Evolutionary conservation across 495 filamentous ascomycete genomes (phyloP).

Genomic region (Oidiodendron maius): DNA sequence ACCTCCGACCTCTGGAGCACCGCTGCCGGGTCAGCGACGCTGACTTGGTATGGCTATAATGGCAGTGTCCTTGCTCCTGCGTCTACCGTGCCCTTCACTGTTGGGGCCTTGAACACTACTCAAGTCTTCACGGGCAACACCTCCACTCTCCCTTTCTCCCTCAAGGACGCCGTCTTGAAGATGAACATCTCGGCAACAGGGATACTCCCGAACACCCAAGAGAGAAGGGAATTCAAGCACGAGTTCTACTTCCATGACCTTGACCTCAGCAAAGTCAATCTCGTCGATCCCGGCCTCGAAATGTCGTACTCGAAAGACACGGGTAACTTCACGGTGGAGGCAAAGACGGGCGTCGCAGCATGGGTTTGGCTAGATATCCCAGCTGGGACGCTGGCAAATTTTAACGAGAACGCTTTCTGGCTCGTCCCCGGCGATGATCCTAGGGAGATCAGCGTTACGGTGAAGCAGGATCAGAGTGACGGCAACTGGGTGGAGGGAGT

Average conservation of each 20-base stretch:
- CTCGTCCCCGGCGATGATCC: constrained; percentile 45
- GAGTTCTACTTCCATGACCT: constrained; percentile 50
- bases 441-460: constrained; percentile 40
- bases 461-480: constrained; percentile 36
- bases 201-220: constrained; percentile 44
- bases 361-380: constrained; percentile 66
- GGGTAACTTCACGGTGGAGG: constrained; percentile 48
- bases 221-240: constrained; percentile 45
- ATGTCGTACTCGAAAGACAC: constrained; percentile 33
- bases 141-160: constrained; percentile 28
- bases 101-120: constrained; percentile 59
- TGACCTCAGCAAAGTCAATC: constrained; percentile 41
- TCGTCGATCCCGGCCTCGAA: constrained; percentile 50
- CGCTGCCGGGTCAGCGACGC: constrained; percentile 20
- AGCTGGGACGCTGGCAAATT: constrained; percentile 50
- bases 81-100: constrained; percentile 34
- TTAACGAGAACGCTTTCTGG: constrained; percentile 57
- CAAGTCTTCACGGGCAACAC: constrained; percentile 41
- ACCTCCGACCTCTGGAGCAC: constrained; percentile 48
- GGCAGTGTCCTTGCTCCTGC: constrained; percentile 9
- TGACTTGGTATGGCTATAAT: constrained; percentile 29
- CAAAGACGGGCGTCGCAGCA: constrained; percentile 50
- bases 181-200: constrained; percentile 50
- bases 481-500: constrained; percentile 47
- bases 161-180: constrained; percentile 44